These are phyloP conservation scores for Nakaseomyces nivariensis DNA, from an alignment of 1,139 yeast genomes.

Conservation along the genomic window DNA sequence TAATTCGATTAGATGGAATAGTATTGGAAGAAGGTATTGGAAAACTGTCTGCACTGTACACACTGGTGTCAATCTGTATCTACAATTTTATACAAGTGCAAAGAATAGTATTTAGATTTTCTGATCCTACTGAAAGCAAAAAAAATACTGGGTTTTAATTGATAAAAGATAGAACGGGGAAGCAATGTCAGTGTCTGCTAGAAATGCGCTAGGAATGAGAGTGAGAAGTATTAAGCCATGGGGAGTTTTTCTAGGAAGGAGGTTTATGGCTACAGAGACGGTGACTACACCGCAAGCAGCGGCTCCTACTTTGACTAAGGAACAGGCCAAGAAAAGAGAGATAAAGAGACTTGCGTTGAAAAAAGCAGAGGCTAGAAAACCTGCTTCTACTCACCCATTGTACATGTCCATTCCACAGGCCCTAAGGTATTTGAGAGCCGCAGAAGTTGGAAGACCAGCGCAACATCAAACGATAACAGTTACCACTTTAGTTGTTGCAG, in stretches of 20 bases:
- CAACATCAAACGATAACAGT: constrained; percentile 59
- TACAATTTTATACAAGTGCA: too few species aligned
- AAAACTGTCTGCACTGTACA: too few species aligned
- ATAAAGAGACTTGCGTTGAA: constrained; percentile 22
- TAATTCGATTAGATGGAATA: too few species aligned
- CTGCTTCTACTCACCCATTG: constrained; percentile 46
- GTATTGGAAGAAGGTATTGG: too few species aligned
- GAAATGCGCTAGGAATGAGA: not conserved
- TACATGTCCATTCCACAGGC: constrained; percentile 70
- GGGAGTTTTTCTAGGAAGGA: not conserved
- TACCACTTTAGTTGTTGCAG: constrained; percentile 60
- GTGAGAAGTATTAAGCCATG: not conserved
- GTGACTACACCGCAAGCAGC: not conserved
- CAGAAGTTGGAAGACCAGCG: constrained; percentile 77
- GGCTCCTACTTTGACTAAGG: constrained; percentile 18
- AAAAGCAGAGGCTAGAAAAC: constrained; percentile 25
- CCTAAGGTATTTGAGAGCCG: constrained; percentile 69
- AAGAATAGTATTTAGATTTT: too few species aligned
- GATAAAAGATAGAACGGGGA: too few species aligned
- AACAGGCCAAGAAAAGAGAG: constrained; percentile 25
- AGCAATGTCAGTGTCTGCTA: not conserved
- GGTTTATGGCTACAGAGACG: not conserved
- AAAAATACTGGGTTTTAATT: too few species aligned
- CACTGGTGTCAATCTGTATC: too few species aligned
- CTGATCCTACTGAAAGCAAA: too few species aligned